Evolutionary conservation across 148 eudicot genomes (phyloP), one percentile per base, ranked within the genome.

Genomic region (Hydrangea macrophylla): DNA sequence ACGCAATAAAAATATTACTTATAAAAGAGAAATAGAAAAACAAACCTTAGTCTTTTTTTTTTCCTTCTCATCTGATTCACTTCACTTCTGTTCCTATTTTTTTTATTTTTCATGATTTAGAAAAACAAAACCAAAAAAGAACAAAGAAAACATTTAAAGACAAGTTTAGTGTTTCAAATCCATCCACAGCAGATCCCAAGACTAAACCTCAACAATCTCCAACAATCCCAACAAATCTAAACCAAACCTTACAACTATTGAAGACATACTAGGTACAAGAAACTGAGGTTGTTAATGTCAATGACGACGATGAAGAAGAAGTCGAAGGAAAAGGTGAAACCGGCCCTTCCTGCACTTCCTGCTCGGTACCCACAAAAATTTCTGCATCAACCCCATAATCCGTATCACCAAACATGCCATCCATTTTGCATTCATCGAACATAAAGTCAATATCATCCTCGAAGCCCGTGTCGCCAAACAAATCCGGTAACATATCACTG

Each of bases 391-490:
- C 42, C 23, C 22, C 67, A 5, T 5, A 39, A 20, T 64, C 22
- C 23, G 69, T 27, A 54, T 17, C 25, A 8, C 20, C 64, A 25
- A 72, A 72, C 32, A 72, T 22, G 56, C 45, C 64, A 24, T 64
- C 70, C 2, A 56, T 39, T 25, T 72, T 55, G 59, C 58, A 65
- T 0, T 18, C 42, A 58, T 89, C 90, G 59, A 92, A 85, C 5
- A 89, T 77, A 67, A 83, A 70, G 58, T 82, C 88, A 1, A 89
- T 80, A 55, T 87, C 74, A 18, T 92, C 92, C 68, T 82, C 83
- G 17, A 92, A 89, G 0, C 79, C 82, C 0, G 70, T 74, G 39
- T 86, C 78, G 36, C 75, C 78, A 4, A 89, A 87, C 57, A 89
- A 58, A 74, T 83, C 88, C 0, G 81, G 80, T 32, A 80, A 58